Evolutionary conservation across 768 basidiomycete species (phyloP), one percentile per base, ranked within the genome.

Genomic region (Auricularia heimuer): DNA sequence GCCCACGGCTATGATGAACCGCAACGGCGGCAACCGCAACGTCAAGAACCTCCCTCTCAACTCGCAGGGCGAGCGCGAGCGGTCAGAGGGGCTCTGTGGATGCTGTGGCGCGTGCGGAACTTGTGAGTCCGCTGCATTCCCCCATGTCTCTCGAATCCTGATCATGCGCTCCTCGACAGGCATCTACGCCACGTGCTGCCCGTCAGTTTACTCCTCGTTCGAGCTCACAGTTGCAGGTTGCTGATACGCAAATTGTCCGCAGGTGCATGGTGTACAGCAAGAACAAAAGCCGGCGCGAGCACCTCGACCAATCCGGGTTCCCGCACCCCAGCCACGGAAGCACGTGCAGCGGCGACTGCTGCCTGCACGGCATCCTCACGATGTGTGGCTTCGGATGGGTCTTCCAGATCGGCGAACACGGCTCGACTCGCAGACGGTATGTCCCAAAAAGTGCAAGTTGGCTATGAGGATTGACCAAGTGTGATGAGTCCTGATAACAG

Each of bases 371-470:
- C 34, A 54, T 37, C 33, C 62, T 73, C 3, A 64, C 60, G 8
- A 7, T 14, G 8, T 64, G 56, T 18, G 21, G 67, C 34, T 64
- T 73, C 12, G 77, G 77, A 7, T 81, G 72, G 69, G 64, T 80
- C 44, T 70, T 82, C 65, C 77, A 16, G 75, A 68, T 76, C 34
- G 71, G 73, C 37, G 75, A 70, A 63, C 78, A 82, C 63, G 73
- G 74, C 4, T 69, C 71, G 35, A 69, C 79, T 63, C 79, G 83
- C 61, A 34, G 62, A 16, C 78, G 83, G 35, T 82, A 83, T n/a
- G n/a, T n/a, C n/a, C n/a, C n/a, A n/a, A n/a, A n/a, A n/a, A n/a
- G n/a, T n/a, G n/a, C n/a, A n/a, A n/a, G n/a, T n/a, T n/a, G n/a
- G n/a, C n/a, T n/a, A n/a, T n/a, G n/a, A n/a, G n/a, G n/a, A n/a